phyloP scores from a whole-genome alignment of 768 basidiomycete species.

The Butyriboletus loyo region DNA sequence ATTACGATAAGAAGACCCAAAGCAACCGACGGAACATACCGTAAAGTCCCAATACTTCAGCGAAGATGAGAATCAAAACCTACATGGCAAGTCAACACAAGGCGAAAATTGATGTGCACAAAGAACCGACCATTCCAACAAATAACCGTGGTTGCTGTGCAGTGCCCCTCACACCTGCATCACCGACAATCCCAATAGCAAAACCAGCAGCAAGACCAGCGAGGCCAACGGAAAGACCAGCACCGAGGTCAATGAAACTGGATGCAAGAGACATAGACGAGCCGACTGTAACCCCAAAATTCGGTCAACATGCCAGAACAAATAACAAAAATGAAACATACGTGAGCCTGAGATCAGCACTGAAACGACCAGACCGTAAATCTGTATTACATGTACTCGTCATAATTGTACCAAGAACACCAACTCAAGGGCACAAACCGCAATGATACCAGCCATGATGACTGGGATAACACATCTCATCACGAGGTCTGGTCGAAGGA shows the following conservation, averaged over 20 bases:
- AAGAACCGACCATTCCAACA: slow-evolving; percentile 78
- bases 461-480: slow-evolving; percentile 98
- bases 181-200: slow-evolving; percentile 97
- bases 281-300: slow-evolving; percentile 44
- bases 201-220: slow-evolving; percentile 97
- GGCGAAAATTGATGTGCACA: background rate
- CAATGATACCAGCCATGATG: slow-evolving; percentile 99
- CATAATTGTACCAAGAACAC: background rate
- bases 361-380: slow-evolving; percentile 98
- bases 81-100: slow-evolving; percentile 24
- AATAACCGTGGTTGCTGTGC: slow-evolving; percentile 94
- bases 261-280: slow-evolving; percentile 86
- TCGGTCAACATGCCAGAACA: background rate
- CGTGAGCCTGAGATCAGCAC: slow-evolving; percentile 88
- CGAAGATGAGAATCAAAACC: slow-evolving; percentile 98
- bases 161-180: slow-evolving; percentile 96
- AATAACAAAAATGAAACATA: slow-evolving; percentile 42
- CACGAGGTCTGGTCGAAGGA: slow-evolving; percentile 94
- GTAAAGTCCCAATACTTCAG: slow-evolving; percentile 91
- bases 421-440: slow-evolving; percentile 58
- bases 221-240: slow-evolving; percentile 87
- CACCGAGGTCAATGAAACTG: slow-evolving; percentile 92
- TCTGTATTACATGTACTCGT: slow-evolving; percentile 41
- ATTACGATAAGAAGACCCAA: background rate
- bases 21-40: slow-evolving; percentile 39